Base-by-base conservation (phyloP, 208 protist genomes). In the Acanthamoeba healyi region DNA sequence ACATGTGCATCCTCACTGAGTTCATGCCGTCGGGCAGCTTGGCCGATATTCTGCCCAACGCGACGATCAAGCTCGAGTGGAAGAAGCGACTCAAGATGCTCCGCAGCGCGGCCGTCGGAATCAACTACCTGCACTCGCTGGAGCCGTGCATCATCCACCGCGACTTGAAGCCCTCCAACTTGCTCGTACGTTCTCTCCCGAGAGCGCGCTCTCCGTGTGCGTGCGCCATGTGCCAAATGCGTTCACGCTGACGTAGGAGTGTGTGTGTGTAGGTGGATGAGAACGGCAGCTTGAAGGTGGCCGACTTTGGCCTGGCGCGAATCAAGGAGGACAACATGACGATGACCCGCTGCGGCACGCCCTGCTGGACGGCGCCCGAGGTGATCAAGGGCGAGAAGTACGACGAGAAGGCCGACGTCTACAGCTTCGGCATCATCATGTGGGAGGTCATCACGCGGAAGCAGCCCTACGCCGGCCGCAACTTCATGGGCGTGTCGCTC, bases 311-410 rank as follows among this genome's bases (percentile, higher is more conserved):
- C 15, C 24, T 96, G 1, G 84, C 46, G 17, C 87, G 72, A 0
- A 94, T 96, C 34, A 51, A 92, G 56, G 87, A 81, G 44, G 72
- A 65, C 22, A 34, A 72, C 22, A 38, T 32, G 15, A 95, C 95
- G 19, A 94, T 96, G 95, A 96, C 95, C 14, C 84, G 82, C 10
- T 96, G 95, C 82, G 95, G 95, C 14, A 96, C 95, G 67, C 95
- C 95, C 38, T 88, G 77, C 61, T 96, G 95, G 95, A 95, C 94
- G 1, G 86, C 95, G 9, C 95, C 95, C 9, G 95, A 96, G 46
- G 54, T 96, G 1, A 40, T 96, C 24, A 17, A 67, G 34, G 88
- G 65, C 49, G 42, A 96, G 44, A 42, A 82, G 70, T 96, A 96
- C 46, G 91, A 61, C 3, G 87, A 96, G 32, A 96, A 94, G 34